A percentile compares a stretch with the other conserved stretches of the same genome.
Conservation (phyloP, 2,329 filamentous ascomycete species). For the Exophiala phaeomuriformis region DNA sequence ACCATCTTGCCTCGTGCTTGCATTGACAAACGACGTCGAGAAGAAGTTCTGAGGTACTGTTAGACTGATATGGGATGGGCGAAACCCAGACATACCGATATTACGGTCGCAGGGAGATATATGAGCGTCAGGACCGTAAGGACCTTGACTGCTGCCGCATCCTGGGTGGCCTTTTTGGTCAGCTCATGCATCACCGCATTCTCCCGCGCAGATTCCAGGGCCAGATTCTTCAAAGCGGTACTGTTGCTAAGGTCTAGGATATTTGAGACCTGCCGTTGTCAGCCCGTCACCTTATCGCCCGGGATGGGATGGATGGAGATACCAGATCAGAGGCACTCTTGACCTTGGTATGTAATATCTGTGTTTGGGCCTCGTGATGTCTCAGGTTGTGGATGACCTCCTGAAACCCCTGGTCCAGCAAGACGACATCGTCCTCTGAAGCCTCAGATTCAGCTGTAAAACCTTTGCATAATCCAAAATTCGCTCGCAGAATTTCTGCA, state of each 20-base stretch:
- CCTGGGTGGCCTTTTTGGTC: slow-evolving; percentile 23
- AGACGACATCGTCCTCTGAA: not conserved
- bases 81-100: slow-evolving; percentile 8
- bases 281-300: not conserved
- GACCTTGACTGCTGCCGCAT: slow-evolving; percentile 25
- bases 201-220: slow-evolving; percentile 17
- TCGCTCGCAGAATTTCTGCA: not conserved
- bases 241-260: slow-evolving; percentile 13
- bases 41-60: slow-evolving; percentile 22
- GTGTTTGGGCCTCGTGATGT: not conserved
- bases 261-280: not conserved
- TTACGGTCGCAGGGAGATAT: slow-evolving; percentile 24
- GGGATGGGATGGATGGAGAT: not conserved
- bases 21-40: slow-evolving; percentile 22
- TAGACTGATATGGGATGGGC: not conserved
- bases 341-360: not conserved
- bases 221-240: slow-evolving; percentile 15
- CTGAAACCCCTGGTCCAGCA: not conserved
- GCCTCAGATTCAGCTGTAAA: not conserved
- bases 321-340: not conserved
- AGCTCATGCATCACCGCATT: slow-evolving; percentile 18
- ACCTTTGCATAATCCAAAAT: not conserved
- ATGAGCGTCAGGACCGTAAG: slow-evolving; percentile 25
- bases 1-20: not conserved
- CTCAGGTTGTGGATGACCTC: not conserved